Conservation (phyloP, 805 yeast genomes). For the Saccharomycopsis fermentans region DNA sequence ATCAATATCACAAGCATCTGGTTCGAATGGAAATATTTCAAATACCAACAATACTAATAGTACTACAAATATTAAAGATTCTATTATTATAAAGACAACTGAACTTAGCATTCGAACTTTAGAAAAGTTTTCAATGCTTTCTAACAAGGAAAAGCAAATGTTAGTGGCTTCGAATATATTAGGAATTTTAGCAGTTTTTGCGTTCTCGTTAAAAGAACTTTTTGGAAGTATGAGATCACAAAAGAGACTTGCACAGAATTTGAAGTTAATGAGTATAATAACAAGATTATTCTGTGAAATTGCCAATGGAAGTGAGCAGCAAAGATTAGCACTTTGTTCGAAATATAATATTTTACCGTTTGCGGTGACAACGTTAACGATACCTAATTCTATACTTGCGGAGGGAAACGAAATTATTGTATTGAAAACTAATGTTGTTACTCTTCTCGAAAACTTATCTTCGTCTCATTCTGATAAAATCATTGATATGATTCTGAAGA, state of each 20-base stretch:
- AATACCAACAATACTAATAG: background rate
- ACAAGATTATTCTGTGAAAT: slow-evolving; percentile 9
- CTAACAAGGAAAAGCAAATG: slow-evolving; percentile 11
- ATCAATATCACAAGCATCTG: background rate
- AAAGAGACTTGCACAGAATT: background rate
- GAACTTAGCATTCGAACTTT: slow-evolving; percentile 10
- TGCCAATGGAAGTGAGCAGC: slow-evolving; percentile 13
- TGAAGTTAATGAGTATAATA: slow-evolving; percentile 5
- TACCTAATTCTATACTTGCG: slow-evolving; percentile 1
- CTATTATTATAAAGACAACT: slow-evolving; percentile 2
- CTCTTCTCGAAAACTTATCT: slow-evolving; percentile 8
- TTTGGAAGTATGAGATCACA: slow-evolving; percentile 1
- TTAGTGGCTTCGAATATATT: slow-evolving; percentile 10
- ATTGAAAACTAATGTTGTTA: slow-evolving; percentile 6
- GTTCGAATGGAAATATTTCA: background rate
- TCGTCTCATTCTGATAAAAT: slow-evolving; percentile 1
- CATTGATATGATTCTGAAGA: slow-evolving; percentile 4
- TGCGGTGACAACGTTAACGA: background rate
- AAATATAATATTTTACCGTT: slow-evolving; percentile 16
- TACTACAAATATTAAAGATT: slow-evolving; percentile 6
- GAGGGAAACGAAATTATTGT: slow-evolving; percentile 2
- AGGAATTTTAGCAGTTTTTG: slow-evolving; percentile 10
- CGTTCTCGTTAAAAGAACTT: slow-evolving; percentile 3
- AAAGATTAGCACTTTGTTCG: slow-evolving; percentile 6
- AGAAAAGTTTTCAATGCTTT: slow-evolving; percentile 8